phyloP scores from a whole-genome alignment of 805 yeast genomes.

The Myxozyma mucilagina region DNA sequence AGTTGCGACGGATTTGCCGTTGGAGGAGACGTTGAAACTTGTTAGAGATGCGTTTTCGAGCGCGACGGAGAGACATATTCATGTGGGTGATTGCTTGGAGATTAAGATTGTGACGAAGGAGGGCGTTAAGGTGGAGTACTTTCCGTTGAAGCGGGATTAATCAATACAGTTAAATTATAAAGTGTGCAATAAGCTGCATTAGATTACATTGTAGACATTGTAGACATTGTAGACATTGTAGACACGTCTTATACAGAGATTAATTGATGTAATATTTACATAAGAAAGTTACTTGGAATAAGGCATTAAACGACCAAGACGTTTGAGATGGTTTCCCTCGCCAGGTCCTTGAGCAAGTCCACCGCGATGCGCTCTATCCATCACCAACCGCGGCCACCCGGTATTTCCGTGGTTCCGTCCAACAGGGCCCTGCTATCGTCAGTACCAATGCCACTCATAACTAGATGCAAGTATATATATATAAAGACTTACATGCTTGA shows the following conservation, averaged over 20 bases:
- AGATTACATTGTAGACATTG: too few species aligned
- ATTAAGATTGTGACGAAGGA: conserved; percentile 88
- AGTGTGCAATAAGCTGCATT: too few species aligned
- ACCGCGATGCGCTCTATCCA: conserved; percentile 9
- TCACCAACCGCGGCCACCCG: conserved; percentile 17
- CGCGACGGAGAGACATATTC: conserved; percentile 97
- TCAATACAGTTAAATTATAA: background rate
- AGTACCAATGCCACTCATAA: background rate
- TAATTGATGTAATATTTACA: too few species aligned
- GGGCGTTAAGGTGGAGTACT: conserved; percentile 81
- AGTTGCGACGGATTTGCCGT: conserved; percentile 56
- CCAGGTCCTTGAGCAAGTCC: conserved; percentile 23
- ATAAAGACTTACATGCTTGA: conserved; percentile 24
- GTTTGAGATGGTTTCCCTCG: conserved; percentile 23
- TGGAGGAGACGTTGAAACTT: conserved; percentile 82
- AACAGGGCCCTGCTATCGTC: conserved; percentile 18
- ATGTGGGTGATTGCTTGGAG: conserved; percentile 96
- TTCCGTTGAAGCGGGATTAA: conserved; percentile 83
- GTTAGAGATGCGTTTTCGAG: conserved; percentile 94
- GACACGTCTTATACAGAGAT: too few species aligned
- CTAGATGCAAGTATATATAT: background rate
- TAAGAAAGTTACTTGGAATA: conserved; percentile 9
- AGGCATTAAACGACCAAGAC: conserved; percentile 19
- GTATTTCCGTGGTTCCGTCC: conserved; percentile 28
- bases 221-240: too few species aligned